A percentile compares a stretch with the other conserved stretches of the same genome.
Evolutionary conservation across 78 protist species (phyloP).

Genomic region (Dictyostelium firmibasis): DNA sequence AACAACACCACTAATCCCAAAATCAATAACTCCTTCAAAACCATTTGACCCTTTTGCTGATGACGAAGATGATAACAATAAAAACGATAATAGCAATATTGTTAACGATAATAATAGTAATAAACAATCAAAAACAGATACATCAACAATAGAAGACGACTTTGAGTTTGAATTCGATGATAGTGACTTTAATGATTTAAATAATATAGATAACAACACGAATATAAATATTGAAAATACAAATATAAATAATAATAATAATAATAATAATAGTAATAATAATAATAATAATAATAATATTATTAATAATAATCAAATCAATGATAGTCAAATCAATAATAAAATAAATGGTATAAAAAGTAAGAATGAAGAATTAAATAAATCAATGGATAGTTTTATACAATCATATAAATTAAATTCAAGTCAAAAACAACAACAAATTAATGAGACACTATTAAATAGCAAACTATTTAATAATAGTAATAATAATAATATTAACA

Average conservation of each 20-base stretch:
- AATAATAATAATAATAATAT: neutral
- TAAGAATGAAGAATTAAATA: constrained; percentile 1
- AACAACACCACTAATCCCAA: neutral
- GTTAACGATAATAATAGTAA: neutral
- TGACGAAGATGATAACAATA: neutral
- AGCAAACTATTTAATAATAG: neutral
- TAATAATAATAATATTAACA: neutral
- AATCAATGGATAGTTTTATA: constrained; percentile 3
- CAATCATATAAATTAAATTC: neutral
- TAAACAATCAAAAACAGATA: neutral
- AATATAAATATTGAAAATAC: neutral
- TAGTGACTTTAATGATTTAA: neutral
- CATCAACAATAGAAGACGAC: neutral
- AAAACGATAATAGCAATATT: neutral
- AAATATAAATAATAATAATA: neutral
- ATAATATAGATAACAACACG: neutral
- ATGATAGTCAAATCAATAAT: neutral
- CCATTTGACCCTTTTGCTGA: neutral
- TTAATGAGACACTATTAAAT: neutral
- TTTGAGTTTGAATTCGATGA: constrained; percentile 20
- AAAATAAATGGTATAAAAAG: neutral
- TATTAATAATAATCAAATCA: neutral
- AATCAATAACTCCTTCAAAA: neutral
- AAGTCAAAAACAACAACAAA: neutral
- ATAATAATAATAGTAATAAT: neutral